Base-by-base conservation (phyloP, 805 yeast genomes). In the Sugiyamaella mastotermitis region DNA sequence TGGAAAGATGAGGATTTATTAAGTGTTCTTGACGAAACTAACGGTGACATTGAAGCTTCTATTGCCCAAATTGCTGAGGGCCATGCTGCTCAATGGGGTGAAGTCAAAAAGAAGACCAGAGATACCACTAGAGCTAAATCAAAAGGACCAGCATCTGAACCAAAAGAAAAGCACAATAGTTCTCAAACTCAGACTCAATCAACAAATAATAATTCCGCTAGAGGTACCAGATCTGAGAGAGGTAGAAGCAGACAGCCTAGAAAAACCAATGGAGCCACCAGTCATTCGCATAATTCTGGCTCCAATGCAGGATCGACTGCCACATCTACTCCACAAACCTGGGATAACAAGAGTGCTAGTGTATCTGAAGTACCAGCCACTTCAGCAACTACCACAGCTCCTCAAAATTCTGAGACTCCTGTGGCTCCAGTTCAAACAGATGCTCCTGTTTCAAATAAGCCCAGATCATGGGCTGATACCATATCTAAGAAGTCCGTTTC, bases 61-160 rank as follows among this genome's bases (percentile, higher is more conserved):
- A 80, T 85, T 47, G 88, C 82, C 56, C 80, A 86, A 60, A 88
- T 92, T 62, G 80, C 94, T 41, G 83, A 86, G 45, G 95, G 95
- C 49, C 82, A 83, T 53, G 94, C 85, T 26, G 72, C 82, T 50
- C 85, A 83, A 62, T 90, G 97, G 96, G 97, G 86, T 57, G 92
- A 88, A 52, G 95, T 85, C 47, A 80, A 79, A 62, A 83, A 64
- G 64, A 58, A 48, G 56, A 51, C 53, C 35, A 37, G 46, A 31
- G 51, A 41, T 41, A 35, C 33, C 33, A 26, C 38, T 16, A 30
- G 41, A 40, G 37, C 35, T 31, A 40, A 45, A 32, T 40, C 49
- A 32, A 38, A 45, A 40, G 51, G 44, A 25, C 48, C 50, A 22
- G 40, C 37, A 26, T 29, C 31, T 7, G 30, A 27, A 6, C 17